Percentiles rank a stretch among this genome's conserved stretches.
Evolutionary conservation across 1,284 basidiomycete species (phyloP).

Genomic region (Boletus albobrunnescens): DNA sequence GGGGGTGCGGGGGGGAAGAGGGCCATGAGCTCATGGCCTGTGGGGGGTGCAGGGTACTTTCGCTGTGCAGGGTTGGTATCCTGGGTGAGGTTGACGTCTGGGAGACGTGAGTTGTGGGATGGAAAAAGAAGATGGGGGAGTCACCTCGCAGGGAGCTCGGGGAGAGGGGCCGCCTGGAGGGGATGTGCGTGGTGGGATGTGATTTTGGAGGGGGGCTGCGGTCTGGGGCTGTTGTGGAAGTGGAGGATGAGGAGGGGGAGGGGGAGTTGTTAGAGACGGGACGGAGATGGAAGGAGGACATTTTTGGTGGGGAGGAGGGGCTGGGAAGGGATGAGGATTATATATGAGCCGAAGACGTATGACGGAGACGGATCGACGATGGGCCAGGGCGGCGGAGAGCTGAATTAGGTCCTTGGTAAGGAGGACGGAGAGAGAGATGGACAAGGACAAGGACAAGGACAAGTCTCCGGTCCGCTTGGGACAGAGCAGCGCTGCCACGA

Average conservation of each 20-base stretch:
- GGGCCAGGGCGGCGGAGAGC: conserved; percentile 15
- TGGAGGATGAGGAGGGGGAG: conserved; percentile 28
- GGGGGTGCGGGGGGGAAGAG: conserved; percentile 69
- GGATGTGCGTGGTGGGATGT: conserved; percentile 1
- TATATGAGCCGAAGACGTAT: conserved; percentile 17
- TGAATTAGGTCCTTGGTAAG: too few species aligned
- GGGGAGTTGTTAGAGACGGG: conserved; percentile 37
- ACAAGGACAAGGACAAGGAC: too few species aligned
- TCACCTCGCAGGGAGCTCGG: conserved; percentile 53
- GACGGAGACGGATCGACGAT: conserved; percentile 26
- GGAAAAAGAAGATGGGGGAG: conserved; percentile 6
- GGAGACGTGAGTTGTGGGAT: conserved; percentile 3
- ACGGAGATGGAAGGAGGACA: conserved; percentile 49
- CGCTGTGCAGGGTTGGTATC: conserved; percentile 43
- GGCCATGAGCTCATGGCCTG: conserved; percentile 76
- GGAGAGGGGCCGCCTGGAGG: conserved; percentile 38
- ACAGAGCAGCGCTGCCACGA: conserved; percentile 25
- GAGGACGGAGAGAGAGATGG: conserved; percentile 19
- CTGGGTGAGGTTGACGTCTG: conserved; percentile 57
- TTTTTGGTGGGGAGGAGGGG: conserved; percentile 13
- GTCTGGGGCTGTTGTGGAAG: conserved; percentile 24
- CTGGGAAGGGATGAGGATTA: conserved; percentile 11
- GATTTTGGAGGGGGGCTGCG: conserved; percentile 27
- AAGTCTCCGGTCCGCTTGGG: conserved; percentile 20
- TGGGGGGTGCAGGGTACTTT: conserved; percentile 67